Evolutionary conservation across 148 eudicot species (phyloP), one percentile per base, ranked within the genome.

Genomic region (Persicaria tinctoria): DNA sequence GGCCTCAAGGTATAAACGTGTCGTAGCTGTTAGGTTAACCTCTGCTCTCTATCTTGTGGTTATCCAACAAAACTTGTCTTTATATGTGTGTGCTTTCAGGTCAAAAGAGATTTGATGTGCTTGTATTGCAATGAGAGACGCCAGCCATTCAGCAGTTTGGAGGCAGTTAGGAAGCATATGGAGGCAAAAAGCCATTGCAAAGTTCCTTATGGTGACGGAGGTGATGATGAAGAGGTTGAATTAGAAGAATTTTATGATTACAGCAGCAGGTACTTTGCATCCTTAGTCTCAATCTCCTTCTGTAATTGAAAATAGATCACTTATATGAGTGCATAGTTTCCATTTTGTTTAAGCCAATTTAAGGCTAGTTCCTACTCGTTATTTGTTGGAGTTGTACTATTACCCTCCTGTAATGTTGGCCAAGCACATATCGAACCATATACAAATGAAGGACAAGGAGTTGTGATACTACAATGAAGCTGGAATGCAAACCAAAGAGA

Each of bases 91-190:
- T 62, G 66, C 1, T 82, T 41, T 54, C 85, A 96, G 99, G 97
- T 96, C 48, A 96, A 81, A 81, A 89, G 97, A 82, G 97, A 96
- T 80, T 88, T 77, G 71, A 72, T 92, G 84, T 96, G 99, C 79
- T 82, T 96, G 84, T 96, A 87, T 77, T 96, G 99, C 86, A 89
- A 90, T 64, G 94, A 89, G 75, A 89, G 97, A 78, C 84, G 97
- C 56, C 97, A 90, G 44, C 90, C 99, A 81, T 96, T 96, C 81
- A 92, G 86, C 84, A 92, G 97, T 82, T 83, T 96, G 85, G 97
- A 96, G 82, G 97, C 97, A 18, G 99, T 92, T 53, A 85, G 99
- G 85, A 96, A 90, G 81, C 99, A 96, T 59, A 96, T 96, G 99
- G 94, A 80, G 62, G 99, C 99, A 77, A 96, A 96, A 81, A 56